phyloP scores from a whole-genome alignment of 371 early-diverging fungal genomes.

The Umbelopsis sp. region DNA sequence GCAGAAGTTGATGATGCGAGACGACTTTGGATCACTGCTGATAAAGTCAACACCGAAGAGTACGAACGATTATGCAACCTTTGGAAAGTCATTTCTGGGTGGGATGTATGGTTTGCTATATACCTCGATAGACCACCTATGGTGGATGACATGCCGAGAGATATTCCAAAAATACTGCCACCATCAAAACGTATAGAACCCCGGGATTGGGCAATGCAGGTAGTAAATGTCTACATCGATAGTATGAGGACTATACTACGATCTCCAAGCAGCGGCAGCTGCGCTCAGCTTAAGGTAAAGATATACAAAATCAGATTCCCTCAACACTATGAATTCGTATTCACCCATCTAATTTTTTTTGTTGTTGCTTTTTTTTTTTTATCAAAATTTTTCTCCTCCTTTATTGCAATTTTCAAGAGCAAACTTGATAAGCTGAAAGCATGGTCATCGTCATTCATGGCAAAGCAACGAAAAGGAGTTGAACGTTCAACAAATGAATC shows the following conservation, averaged over 20 bases:
- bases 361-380: not conserved
- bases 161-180: not conserved
- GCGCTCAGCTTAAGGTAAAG: constrained; percentile 16
- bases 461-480: not conserved
- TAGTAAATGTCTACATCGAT: constrained; percentile 23
- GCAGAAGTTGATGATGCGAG: constrained; percentile 2
- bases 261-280: not conserved
- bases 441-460: constrained; percentile 3
- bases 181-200: constrained; percentile 1
- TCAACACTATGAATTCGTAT: too few species aligned
- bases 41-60: constrained; percentile 4
- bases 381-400: not conserved
- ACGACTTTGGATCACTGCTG: constrained; percentile 3
- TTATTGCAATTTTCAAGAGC: not conserved
- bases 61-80: not conserved
- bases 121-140: constrained; percentile 25
- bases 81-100: constrained; percentile 22
- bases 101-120: constrained; percentile 28
- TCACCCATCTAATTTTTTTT: not conserved
- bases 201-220: constrained; percentile 29
- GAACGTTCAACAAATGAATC: not conserved
- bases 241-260: constrained; percentile 23
- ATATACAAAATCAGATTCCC: too few species aligned
- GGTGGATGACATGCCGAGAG: not conserved
- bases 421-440: constrained; percentile 7